Percentiles rank a stretch among this genome's conserved stretches.
phyloP scores from a whole-genome alignment of 306 rosid genomes.

The Cicer cuneatum region DNA sequence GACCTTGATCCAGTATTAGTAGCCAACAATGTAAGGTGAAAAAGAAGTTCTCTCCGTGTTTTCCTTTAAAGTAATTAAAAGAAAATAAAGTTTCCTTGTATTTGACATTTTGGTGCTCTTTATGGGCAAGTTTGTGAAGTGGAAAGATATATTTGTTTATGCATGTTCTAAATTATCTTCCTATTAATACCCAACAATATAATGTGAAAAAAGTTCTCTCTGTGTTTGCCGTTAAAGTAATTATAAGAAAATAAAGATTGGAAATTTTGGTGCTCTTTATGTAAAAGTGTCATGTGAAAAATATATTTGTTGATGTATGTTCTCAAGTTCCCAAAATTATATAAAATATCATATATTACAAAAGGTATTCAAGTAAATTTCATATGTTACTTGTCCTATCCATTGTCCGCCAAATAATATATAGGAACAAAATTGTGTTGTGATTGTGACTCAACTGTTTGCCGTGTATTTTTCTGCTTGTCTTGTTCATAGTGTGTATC shows the following conservation, averaged over 20 bases:
- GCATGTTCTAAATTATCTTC: background rate
- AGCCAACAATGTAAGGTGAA: conserved; percentile 85
- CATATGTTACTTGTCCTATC: no score
- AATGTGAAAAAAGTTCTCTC: conserved; percentile 57
- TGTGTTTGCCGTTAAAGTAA: conserved; percentile 29
- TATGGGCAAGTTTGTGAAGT: conserved; percentile 16
- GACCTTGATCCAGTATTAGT: conserved; percentile 89
- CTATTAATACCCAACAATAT: conserved; percentile 73
- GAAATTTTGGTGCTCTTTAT: conserved; percentile 17
- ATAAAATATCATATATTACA: no score
- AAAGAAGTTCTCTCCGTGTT: conserved; percentile 34
- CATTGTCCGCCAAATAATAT: no score
- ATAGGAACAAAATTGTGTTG: no score
- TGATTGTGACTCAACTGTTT: no score
- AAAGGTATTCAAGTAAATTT: no score
- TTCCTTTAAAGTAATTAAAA: conserved; percentile 20
- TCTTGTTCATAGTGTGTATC: no score
- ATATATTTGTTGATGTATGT: conserved; percentile 7
- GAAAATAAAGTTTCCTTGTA: conserved; percentile 27
- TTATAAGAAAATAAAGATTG: conserved; percentile 18
- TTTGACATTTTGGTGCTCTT: conserved; percentile 25
- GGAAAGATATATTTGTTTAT: conserved; percentile 5
- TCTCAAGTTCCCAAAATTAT: background rate
- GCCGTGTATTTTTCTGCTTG: no score
- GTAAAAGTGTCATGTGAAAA: background rate